Percentiles rank a stretch among this genome's conserved stretches.
Conservation (phyloP, 2,329 filamentous ascomycete genomes). For the Epichloe brachyelytri region DNA sequence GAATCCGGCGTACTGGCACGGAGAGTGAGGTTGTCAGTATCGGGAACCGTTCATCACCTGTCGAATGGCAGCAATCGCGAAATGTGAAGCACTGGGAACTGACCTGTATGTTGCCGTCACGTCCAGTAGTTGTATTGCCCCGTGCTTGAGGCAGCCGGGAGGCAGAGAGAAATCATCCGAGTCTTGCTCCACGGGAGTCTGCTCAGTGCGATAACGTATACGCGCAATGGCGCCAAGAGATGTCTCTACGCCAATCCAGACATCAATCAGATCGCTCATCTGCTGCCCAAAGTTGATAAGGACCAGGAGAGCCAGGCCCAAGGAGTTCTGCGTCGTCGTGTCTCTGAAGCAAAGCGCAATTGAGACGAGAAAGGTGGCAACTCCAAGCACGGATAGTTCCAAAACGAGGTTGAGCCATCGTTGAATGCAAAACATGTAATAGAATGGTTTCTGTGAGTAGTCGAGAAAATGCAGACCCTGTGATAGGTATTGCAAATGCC, state of each 20-base stretch:
- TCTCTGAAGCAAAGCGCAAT: slow-evolving; percentile 17
- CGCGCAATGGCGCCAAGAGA: slow-evolving; percentile 1
- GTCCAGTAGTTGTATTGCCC: neutral
- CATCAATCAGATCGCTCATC: neutral
- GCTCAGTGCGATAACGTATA: neutral
- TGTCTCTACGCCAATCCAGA: neutral
- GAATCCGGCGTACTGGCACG: neutral
- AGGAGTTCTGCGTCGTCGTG: slow-evolving; percentile 14
- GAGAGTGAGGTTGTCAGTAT: neutral
- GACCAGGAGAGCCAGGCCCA: neutral
- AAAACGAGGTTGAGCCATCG: slow-evolving; percentile 35
- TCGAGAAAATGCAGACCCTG: slow-evolving; percentile 18
- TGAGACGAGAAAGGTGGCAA: slow-evolving; percentile 32
- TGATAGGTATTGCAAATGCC: slow-evolving; percentile 9
- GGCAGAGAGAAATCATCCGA: neutral
- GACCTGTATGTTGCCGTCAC: neutral
- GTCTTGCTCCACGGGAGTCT: neutral
- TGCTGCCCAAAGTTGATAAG: neutral
- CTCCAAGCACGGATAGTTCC: slow-evolving; percentile 30
- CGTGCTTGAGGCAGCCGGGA: neutral
- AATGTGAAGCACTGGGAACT: neutral
- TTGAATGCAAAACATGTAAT: slow-evolving; percentile 36
- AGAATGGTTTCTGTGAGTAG: slow-evolving; percentile 15
- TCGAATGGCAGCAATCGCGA: neutral
- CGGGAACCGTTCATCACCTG: neutral